These are phyloP conservation scores for Saururus chinensis DNA, from an alignment of 164 flowering plant species.

Conservation along the genomic window DNA sequence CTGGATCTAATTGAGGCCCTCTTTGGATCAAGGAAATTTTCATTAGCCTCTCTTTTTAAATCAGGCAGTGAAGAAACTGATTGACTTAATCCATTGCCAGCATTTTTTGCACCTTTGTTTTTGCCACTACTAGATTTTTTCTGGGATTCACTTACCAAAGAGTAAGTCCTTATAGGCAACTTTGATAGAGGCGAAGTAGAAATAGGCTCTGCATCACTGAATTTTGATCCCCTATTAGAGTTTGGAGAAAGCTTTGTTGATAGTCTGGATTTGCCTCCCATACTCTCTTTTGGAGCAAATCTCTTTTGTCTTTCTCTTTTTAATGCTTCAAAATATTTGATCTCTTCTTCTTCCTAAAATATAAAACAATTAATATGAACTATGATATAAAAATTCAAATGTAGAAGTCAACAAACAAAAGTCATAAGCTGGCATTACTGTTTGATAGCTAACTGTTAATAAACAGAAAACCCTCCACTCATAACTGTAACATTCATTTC, in stretches of 20 bases:
- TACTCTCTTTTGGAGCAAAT: conserved; percentile 61
- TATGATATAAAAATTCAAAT: no score
- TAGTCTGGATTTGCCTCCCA: conserved; percentile 28
- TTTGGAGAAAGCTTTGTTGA: conserved; percentile 56
- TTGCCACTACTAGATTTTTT: no score
- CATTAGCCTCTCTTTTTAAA: conserved; percentile 32
- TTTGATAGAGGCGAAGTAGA: conserved; percentile 65
- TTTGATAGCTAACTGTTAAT: no score
- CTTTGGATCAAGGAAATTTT: conserved; percentile 38
- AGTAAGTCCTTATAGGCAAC: conserved; percentile 32
- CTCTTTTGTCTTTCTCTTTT: conserved; percentile 84
- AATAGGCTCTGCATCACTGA: conserved; percentile 78
- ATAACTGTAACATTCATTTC: no score
- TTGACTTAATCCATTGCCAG: conserved; percentile 52
- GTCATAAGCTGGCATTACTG: no score
- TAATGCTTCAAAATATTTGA: conserved; percentile 59
- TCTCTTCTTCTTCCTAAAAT: no score
- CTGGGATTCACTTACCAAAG: no score
- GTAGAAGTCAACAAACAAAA: no score
- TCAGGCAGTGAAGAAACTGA: conserved; percentile 74
- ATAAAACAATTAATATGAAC: no score
- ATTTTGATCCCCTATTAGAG: no score
- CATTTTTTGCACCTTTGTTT: conserved; percentile 20
- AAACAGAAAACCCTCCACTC: no score
- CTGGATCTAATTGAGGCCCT: conserved; percentile 46